phyloP scores from a whole-genome alignment of 495 filamentous ascomycete genomes.

The Podospora pseudopauciseta region DNA sequence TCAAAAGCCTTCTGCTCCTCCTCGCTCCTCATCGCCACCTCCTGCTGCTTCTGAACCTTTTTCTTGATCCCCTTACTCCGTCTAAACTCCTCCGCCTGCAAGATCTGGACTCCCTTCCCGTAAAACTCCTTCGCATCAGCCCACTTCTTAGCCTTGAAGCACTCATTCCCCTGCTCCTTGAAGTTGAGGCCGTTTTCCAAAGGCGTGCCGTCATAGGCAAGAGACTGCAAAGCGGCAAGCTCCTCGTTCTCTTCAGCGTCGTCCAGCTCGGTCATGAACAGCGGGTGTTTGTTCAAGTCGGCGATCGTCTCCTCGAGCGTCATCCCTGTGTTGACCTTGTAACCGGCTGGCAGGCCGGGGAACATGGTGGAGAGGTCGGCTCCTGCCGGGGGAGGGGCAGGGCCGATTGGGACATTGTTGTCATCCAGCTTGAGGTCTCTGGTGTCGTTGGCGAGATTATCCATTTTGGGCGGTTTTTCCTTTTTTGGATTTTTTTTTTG shows the following conservation, averaged over 20 bases:
- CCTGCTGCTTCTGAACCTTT: constrained; percentile 20
- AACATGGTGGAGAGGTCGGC: constrained; percentile 23
- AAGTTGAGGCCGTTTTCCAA: constrained; percentile 74
- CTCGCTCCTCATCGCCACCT: constrained; percentile 18
- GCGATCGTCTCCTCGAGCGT: constrained; percentile 66
- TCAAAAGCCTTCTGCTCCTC: constrained; percentile 10
- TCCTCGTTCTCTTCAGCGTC: constrained; percentile 59
- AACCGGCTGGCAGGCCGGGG: constrained; percentile 53
- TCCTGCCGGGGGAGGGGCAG: constrained; percentile 3
- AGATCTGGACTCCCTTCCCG: constrained; percentile 68
- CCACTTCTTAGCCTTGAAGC: constrained; percentile 69
- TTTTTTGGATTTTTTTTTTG: background rate
- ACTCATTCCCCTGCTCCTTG: constrained; percentile 87
- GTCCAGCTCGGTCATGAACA: constrained; percentile 93
- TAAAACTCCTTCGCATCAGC: constrained; percentile 89
- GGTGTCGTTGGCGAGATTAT: constrained; percentile 16
- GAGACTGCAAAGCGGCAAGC: constrained; percentile 79
- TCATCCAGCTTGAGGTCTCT: constrained; percentile 13
- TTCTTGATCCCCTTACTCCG: constrained; percentile 24
- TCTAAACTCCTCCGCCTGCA: constrained; percentile 56
- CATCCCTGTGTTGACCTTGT: constrained; percentile 55
- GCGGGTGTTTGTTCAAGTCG: constrained; percentile 74
- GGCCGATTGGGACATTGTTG: constrained; percentile 19
- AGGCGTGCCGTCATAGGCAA: constrained; percentile 88
- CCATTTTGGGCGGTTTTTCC: constrained; percentile 7